Evolutionary conservation across 2,329 filamentous ascomycete species (phyloP).

Genomic region (Emericellopsis atlantica): DNA sequence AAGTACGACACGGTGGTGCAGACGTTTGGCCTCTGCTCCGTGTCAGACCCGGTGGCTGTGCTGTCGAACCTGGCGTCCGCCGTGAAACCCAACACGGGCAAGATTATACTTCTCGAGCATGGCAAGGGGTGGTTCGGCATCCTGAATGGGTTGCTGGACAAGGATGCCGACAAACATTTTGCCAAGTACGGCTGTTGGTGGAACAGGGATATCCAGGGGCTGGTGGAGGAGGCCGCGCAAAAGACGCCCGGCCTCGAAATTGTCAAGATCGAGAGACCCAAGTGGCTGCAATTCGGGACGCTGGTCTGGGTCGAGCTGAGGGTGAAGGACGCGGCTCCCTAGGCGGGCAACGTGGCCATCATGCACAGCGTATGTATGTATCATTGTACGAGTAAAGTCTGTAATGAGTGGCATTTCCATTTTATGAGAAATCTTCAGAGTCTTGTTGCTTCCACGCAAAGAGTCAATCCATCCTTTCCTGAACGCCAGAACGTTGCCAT

Average conservation of each 20-base stretch:
- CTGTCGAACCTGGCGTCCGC: slow-evolving; percentile 38
- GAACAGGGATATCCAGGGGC: slow-evolving; percentile 48
- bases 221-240: slow-evolving; percentile 35
- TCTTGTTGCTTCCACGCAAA: no score
- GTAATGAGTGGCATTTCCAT: slow-evolving; percentile 1
- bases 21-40: slow-evolving; percentile 53
- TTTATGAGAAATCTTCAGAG: neutral
- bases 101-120: slow-evolving; percentile 51
- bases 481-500: no score
- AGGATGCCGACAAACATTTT: slow-evolving; percentile 41
- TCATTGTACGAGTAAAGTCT: neutral
- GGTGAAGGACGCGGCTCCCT: neutral
- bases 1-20: slow-evolving; percentile 52
- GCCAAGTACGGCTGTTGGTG: slow-evolving; percentile 54
- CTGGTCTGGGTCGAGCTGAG: slow-evolving; percentile 45
- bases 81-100: slow-evolving; percentile 40
- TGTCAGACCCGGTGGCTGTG: slow-evolving; percentile 40
- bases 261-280: slow-evolving; percentile 38
- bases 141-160: slow-evolving; percentile 44
- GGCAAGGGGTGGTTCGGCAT: slow-evolving; percentile 41
- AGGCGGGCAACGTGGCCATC: no score
- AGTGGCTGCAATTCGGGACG: slow-evolving; percentile 41
- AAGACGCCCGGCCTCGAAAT: slow-evolving; percentile 42
- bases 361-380: no score
- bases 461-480: no score